Conservation (phyloP, 2,329 filamentous ascomycete species). For the Alternaria ventricosa region DNA sequence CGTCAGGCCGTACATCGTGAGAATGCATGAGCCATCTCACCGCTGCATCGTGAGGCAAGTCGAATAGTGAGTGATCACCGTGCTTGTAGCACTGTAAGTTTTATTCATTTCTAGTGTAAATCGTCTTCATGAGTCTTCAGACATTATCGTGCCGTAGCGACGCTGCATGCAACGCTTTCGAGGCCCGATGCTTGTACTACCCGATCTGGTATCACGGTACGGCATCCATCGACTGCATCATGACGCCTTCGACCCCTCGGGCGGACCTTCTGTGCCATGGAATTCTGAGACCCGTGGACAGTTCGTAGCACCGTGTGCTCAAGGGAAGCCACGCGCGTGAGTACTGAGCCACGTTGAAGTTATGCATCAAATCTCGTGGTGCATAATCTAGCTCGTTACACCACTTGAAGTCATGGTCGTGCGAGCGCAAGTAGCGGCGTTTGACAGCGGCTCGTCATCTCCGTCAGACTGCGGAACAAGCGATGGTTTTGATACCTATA, state of each 20-base stretch:
- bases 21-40: constrained; percentile 1
- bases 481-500: neutral
- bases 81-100: constrained; percentile 10
- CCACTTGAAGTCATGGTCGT: constrained; percentile 18
- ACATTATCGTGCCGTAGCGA: constrained; percentile 29
- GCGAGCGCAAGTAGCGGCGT: constrained; percentile 19
- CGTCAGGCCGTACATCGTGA: constrained; percentile 10
- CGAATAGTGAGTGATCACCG: neutral
- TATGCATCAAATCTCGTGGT: constrained; percentile 39
- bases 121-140: neutral
- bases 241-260: constrained; percentile 11
- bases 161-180: constrained; percentile 18
- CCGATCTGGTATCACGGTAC: constrained; percentile 26
- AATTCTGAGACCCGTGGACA: constrained; percentile 30
- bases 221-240: neutral
- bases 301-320: constrained; percentile 12
- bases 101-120: constrained; percentile 10
- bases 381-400: constrained; percentile 45
- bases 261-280: constrained; percentile 11
- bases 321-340: constrained; percentile 21
- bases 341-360: constrained; percentile 31
- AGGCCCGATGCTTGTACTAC: constrained; percentile 5
- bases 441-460: constrained; percentile 22
- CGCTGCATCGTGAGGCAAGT: constrained; percentile 5
- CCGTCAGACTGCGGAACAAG: constrained; percentile 5